These are phyloP conservation scores for Hypoxylon intermedium DNA, from an alignment of 495 filamentous ascomycete species.

Conservation along the genomic window DNA sequence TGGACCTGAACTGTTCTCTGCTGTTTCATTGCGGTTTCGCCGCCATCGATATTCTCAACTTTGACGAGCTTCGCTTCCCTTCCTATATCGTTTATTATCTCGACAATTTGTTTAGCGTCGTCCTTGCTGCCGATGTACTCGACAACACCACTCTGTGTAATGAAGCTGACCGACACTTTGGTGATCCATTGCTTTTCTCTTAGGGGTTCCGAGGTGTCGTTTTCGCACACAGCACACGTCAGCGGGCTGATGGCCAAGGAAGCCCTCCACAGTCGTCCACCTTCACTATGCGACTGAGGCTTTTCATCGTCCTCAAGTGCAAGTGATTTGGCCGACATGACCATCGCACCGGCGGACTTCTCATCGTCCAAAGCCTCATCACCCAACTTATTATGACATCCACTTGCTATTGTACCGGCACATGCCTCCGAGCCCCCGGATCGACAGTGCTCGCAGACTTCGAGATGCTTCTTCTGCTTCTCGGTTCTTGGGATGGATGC, in stretches of 20 bases:
- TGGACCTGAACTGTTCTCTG: no score
- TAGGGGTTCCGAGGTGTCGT: constrained; percentile 68
- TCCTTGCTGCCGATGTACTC: constrained; percentile 64
- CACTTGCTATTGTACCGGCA: constrained; percentile 1
- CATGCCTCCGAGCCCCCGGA: constrained; percentile 16
- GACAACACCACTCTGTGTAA: constrained; percentile 74
- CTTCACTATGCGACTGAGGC: constrained; percentile 1
- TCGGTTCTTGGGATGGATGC: constrained; percentile 11
- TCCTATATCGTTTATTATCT: constrained; percentile 80
- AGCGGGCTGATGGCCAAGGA: constrained; percentile 80
- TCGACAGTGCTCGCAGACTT: constrained; percentile 40
- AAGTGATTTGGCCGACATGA: constrained; percentile 22
- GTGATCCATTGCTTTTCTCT: constrained; percentile 68
- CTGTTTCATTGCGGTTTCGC: constrained; percentile 30
- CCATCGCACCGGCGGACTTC: constrained; percentile 12
- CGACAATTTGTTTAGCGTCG: constrained; percentile 63
- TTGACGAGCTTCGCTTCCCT: constrained; percentile 72
- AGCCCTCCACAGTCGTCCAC: constrained; percentile 53
- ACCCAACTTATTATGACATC: not conserved
- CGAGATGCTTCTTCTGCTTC: constrained; percentile 38
- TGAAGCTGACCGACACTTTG: constrained; percentile 70
- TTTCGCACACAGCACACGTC: constrained; percentile 81
- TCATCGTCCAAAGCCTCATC: constrained; percentile 15
- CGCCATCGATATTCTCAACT: constrained; percentile 42
- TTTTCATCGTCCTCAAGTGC: constrained; percentile 4